phyloP scores from a whole-genome alignment of 1,284 basidiomycete genomes.

The Trichosporon asahii region DNA sequence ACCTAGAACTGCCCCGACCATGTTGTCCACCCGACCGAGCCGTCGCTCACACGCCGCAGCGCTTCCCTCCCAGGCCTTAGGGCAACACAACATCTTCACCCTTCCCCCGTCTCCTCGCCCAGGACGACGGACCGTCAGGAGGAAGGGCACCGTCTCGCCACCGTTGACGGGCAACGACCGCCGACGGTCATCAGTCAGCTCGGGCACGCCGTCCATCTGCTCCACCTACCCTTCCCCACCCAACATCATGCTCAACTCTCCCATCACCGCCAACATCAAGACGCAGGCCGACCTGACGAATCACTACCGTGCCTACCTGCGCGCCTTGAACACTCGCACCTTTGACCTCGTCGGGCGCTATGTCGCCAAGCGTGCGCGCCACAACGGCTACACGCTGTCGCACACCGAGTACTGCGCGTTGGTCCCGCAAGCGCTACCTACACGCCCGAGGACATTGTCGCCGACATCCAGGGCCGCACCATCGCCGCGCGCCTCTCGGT shows the following conservation, averaged over 20 bases:
- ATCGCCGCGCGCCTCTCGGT: constrained; percentile 20
- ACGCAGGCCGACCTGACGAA: constrained; percentile 16
- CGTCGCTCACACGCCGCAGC: not conserved
- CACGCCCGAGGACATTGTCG: constrained; percentile 16
- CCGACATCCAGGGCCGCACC: constrained; percentile 17
- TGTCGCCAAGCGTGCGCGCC: constrained; percentile 11
- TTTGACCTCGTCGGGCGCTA: constrained; percentile 17
- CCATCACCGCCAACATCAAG: constrained; percentile 13
- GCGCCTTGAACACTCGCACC: constrained; percentile 18
- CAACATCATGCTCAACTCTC: constrained; percentile 8
- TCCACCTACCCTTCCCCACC: not conserved
- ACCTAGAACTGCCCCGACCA: not conserved
- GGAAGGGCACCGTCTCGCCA: not conserved
- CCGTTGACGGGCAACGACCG: not conserved
- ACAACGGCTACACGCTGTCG: constrained; percentile 13
- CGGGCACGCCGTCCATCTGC: not conserved
- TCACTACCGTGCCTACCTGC: constrained; percentile 21
- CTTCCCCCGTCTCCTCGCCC: not conserved
- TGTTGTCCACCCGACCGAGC: not conserved
- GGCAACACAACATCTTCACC: constrained; percentile 8
- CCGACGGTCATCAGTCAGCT: not conserved
- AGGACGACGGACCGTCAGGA: not conserved
- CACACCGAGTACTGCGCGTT: constrained; percentile 1
- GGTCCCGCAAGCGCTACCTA: constrained; percentile 15
- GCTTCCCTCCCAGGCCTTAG: constrained; percentile 1